A percentile compares a stretch with the other conserved stretches of the same genome.
Conservation (phyloP, 768 basidiomycete genomes). For the Cystobasidiopsis lactophilus region DNA sequence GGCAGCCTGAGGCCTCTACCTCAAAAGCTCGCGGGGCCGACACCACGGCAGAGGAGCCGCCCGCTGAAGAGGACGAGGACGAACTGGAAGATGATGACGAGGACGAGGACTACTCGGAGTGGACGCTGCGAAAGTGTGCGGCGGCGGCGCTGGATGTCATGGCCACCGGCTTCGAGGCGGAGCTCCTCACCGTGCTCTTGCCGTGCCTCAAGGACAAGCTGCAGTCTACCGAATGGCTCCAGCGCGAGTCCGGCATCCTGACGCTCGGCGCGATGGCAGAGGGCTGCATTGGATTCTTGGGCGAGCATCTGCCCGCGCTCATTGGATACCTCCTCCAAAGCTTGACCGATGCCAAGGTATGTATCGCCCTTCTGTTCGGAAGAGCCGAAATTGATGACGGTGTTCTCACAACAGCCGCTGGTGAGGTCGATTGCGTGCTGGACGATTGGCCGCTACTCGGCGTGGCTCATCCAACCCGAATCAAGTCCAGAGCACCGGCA, state of each 20-base stretch:
- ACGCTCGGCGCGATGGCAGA: slow-evolving; percentile 97
- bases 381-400: not conserved
- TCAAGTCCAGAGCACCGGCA: slow-evolving; percentile 71
- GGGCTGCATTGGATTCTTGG: slow-evolving; percentile 89
- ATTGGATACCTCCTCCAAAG: slow-evolving; percentile 81
- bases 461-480: slow-evolving; percentile 49
- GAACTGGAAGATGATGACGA: slow-evolving; percentile 78
- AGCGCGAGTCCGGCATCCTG: slow-evolving; percentile 83
- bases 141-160: slow-evolving; percentile 93
- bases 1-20: slow-evolving; percentile 2
- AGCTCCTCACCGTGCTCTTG: slow-evolving; percentile 67
- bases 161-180: slow-evolving; percentile 75
- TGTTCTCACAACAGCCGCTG: slow-evolving; percentile 46
- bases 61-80: slow-evolving; percentile 73
- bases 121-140: slow-evolving; percentile 95
- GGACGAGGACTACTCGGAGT: slow-evolving; percentile 90
- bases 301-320: slow-evolving; percentile 79
- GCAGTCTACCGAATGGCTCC: slow-evolving; percentile 79
- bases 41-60: slow-evolving; percentile 60
- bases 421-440: slow-evolving; percentile 97
- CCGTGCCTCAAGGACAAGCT: slow-evolving; percentile 78
- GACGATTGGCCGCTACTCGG: slow-evolving; percentile 96
- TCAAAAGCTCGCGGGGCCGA: slow-evolving; percentile 29
- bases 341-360: slow-evolving; percentile 72
- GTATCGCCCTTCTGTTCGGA: slow-evolving; percentile 15